phyloP scores from a whole-genome alignment of 2,329 filamentous ascomycete genomes.

The Aspergillus intermedius region DNA sequence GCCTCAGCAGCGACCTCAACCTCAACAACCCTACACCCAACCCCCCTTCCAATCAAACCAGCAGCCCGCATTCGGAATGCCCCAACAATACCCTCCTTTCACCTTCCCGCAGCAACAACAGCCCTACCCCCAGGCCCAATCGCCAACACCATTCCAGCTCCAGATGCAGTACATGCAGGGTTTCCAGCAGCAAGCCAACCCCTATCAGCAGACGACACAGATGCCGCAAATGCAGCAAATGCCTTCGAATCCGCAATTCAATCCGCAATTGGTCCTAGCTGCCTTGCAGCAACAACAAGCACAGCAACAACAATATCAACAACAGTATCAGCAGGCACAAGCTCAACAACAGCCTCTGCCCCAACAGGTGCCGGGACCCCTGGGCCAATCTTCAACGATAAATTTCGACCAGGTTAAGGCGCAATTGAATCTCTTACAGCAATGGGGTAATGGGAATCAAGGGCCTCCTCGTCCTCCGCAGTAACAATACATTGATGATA shows the following conservation, averaged over 20 bases:
- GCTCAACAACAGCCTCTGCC: constrained; percentile 21
- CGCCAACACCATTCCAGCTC: constrained; percentile 29
- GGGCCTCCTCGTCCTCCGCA: constrained; percentile 20
- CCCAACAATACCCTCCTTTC: constrained; percentile 24
- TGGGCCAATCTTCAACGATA: constrained; percentile 22
- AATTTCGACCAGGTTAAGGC: constrained; percentile 38
- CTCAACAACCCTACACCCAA: constrained; percentile 17
- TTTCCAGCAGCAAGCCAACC: constrained; percentile 37
- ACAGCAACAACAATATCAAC: constrained; percentile 24
- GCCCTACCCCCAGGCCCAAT: constrained; percentile 19
- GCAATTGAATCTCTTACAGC: constrained; percentile 35
- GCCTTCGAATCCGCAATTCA: constrained; percentile 46
- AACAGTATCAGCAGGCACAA: constrained; percentile 17
- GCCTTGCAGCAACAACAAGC: constrained; percentile 39
- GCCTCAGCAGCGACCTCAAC: constrained; percentile 12
- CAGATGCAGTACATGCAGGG: constrained; percentile 36
- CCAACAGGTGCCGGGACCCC: constrained; percentile 19
- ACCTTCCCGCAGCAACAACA: constrained; percentile 24
- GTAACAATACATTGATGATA: constrained; percentile 4
- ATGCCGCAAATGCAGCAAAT: constrained; percentile 27
- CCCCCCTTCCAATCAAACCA: constrained; percentile 19
- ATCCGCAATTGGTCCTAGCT: constrained; percentile 51
- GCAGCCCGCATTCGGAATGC: constrained; percentile 19
- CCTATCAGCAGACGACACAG: constrained; percentile 22
- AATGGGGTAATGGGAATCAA: constrained; percentile 29